A percentile compares a stretch with the other conserved stretches of the same genome.
These are phyloP conservation scores for Plectosphaerella cucumerina DNA, from an alignment of 2,329 filamentous ascomycete genomes.

Conservation along the genomic window DNA sequence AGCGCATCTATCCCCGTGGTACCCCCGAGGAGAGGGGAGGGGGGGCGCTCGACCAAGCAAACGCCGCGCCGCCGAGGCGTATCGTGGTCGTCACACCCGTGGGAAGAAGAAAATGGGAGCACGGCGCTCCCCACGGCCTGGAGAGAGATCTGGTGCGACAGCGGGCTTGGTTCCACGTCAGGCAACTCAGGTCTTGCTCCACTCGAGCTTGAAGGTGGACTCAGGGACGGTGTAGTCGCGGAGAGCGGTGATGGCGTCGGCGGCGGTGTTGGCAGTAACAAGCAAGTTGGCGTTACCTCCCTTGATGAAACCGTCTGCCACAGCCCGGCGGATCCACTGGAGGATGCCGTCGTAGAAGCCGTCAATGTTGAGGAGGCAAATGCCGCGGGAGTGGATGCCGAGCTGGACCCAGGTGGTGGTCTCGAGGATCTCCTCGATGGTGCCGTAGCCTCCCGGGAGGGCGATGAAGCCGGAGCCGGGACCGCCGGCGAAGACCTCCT, in stretches of 20 bases:
- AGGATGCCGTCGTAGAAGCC: slow-evolving; percentile 91
- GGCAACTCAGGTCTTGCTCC: slow-evolving; percentile 48
- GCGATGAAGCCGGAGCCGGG: slow-evolving; percentile 87
- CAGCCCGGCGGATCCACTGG: slow-evolving; percentile 73
- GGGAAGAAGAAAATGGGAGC: no score
- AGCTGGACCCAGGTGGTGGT: slow-evolving; percentile 93
- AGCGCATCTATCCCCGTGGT: no score
- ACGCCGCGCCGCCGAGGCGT: no score
- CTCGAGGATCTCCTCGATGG: slow-evolving; percentile 93
- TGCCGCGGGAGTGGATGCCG: slow-evolving; percentile 77
- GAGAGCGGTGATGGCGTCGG: slow-evolving; percentile 68
- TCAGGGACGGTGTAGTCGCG: slow-evolving; percentile 70
- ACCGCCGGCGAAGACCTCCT: slow-evolving; percentile 76
- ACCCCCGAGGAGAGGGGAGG: no score
- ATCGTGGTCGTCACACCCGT: no score
- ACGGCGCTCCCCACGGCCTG: no score
- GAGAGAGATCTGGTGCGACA: not conserved
- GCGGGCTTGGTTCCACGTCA: no score
- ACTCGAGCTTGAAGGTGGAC: slow-evolving; percentile 75
- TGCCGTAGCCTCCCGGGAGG: slow-evolving; percentile 85
- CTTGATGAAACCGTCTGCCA: slow-evolving; percentile 73
- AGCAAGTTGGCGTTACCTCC: slow-evolving; percentile 70
- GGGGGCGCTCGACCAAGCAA: no score
- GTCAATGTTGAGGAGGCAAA: slow-evolving; percentile 81
- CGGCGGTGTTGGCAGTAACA: slow-evolving; percentile 67